phyloP scores from a whole-genome alignment of 176 grass and related monocot genomes.

The Carex littledalei region DNA sequence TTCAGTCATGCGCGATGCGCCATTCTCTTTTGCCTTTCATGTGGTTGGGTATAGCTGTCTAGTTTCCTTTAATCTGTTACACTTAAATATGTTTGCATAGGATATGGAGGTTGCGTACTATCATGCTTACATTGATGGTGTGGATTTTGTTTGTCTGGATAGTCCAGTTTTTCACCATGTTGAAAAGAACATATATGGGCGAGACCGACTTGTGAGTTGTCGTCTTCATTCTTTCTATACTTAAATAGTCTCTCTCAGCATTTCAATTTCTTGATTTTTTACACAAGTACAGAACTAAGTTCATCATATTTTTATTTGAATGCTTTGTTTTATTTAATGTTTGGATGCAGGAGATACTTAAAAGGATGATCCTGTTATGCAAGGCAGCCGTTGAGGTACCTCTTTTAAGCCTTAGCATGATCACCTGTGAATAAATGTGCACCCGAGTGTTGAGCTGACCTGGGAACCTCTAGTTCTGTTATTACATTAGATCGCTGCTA shows the following conservation, averaged over 20 bases:
- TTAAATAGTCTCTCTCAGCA: constrained; percentile 14
- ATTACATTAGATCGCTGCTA: background rate
- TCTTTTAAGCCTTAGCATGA: constrained; percentile 10
- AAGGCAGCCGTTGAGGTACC: constrained; percentile 90
- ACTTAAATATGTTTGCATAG: constrained; percentile 23
- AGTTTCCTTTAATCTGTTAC: constrained; percentile 4
- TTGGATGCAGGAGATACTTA: constrained; percentile 74
- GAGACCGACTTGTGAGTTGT: constrained; percentile 52
- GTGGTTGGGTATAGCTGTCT: background rate
- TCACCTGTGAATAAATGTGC: background rate
- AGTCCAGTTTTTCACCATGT: constrained; percentile 63
- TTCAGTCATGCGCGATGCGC: constrained; percentile 10
- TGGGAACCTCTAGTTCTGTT: background rate
- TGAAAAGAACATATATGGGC: constrained; percentile 81
- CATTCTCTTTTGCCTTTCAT: background rate
- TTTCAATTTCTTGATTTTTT: background rate
- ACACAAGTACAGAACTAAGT: background rate
- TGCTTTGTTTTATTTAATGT: constrained; percentile 9
- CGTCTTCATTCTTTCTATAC: background rate
- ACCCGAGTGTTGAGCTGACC: background rate
- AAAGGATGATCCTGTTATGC: constrained; percentile 87
- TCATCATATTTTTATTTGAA: constrained; percentile 6
- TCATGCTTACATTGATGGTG: constrained; percentile 73
- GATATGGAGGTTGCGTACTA: constrained; percentile 86
- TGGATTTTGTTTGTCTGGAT: constrained; percentile 95